phyloP scores from a whole-genome alignment of 345 rosid species.

The Psidium friedrichsthalianum region DNA sequence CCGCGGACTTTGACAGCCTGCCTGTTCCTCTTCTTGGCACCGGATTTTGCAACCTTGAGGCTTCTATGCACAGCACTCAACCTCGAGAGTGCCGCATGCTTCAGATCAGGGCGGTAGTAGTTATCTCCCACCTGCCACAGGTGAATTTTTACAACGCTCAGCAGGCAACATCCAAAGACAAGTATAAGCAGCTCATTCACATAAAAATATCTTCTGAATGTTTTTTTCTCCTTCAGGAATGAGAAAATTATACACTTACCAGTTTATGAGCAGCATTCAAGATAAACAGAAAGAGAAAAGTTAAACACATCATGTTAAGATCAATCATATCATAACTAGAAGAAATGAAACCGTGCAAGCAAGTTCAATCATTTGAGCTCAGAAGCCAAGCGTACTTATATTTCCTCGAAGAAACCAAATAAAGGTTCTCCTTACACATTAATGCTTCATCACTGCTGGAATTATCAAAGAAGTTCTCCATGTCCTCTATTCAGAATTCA shows the following conservation, averaged over 20 bases:
- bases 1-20: conserved; percentile 30
- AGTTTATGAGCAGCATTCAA: neutral
- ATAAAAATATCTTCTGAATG: neutral
- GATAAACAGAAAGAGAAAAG: neutral
- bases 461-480: neutral
- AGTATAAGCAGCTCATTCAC: neutral
- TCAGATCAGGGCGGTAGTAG: conserved; percentile 87
- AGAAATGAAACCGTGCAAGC: neutral
- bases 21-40: conserved; percentile 87
- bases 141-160: neutral
- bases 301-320: neutral
- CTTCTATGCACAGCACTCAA: conserved; percentile 72
- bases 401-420: conserved; percentile 26
- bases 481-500: neutral
- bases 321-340: neutral
- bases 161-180: neutral
- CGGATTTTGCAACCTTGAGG: conserved; percentile 76
- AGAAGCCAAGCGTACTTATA: conserved; percentile 34
- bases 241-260: neutral
- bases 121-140: conserved; percentile 56
- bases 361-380: neutral
- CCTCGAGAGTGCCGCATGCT: conserved; percentile 83
- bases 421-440: conserved; percentile 29
- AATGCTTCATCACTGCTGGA: conserved; percentile 34
- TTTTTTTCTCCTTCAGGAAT: neutral